These are phyloP conservation scores for Coniophora puteana DNA, from an alignment of 1,284 basidiomycete genomes.

Conservation along the genomic window DNA sequence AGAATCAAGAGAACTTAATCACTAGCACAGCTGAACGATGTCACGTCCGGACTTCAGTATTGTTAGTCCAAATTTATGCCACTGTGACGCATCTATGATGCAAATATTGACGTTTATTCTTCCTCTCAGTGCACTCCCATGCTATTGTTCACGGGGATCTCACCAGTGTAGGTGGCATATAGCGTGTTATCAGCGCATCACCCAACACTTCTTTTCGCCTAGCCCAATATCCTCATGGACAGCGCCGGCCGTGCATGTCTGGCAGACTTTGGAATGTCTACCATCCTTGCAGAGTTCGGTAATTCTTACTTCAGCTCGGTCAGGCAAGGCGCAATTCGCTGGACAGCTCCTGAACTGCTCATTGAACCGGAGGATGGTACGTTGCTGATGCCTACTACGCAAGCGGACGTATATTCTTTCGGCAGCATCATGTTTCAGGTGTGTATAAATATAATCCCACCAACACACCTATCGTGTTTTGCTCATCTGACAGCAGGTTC, in stretches of 20 bases:
- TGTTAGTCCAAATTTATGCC: neutral
- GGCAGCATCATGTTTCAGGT: conserved; percentile 9
- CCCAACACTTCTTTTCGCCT: neutral
- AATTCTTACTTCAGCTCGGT: conserved; percentile 24
- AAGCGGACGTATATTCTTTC: conserved; percentile 7
- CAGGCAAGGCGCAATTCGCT: conserved; percentile 26
- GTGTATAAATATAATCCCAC: neutral
- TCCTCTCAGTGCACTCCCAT: conserved; percentile 17
- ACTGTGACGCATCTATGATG: neutral
- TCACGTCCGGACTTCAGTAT: conserved; percentile 1
- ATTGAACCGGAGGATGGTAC: conserved; percentile 1
- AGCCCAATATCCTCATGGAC: conserved; percentile 26
- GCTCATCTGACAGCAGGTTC: conserved; percentile 1
- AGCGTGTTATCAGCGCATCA: too few species aligned
- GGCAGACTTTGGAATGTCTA: conserved; percentile 29
- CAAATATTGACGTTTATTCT: neutral
- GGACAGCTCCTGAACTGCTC: conserved; percentile 31
- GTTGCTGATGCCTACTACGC: neutral
- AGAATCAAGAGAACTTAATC: neutral
- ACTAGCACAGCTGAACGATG: conserved; percentile 2
- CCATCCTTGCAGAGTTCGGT: conserved; percentile 21
- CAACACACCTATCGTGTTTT: neutral
- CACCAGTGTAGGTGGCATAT: conserved; percentile 24
- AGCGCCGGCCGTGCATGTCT: conserved; percentile 19
- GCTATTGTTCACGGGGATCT: conserved; percentile 24